Evolutionary conservation across 2,329 filamentous ascomycete species (phyloP).

Genomic region (Exophiala sp.): DNA sequence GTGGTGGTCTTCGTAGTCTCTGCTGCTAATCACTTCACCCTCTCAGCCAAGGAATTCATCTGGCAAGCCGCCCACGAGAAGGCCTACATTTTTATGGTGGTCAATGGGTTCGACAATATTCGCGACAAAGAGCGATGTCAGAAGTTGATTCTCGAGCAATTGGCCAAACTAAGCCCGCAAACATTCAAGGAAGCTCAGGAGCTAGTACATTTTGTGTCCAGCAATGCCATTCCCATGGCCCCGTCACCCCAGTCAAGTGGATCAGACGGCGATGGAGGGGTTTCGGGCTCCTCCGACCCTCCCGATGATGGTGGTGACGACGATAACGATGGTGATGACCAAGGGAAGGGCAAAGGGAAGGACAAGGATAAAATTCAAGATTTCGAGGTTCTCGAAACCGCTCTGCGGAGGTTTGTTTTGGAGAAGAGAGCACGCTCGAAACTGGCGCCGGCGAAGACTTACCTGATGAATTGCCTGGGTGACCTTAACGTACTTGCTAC

Average conservation of each 20-base stretch:
- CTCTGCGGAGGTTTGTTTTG: slow-evolving; percentile 83
- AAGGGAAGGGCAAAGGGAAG: slow-evolving; percentile 73
- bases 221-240: slow-evolving; percentile 79
- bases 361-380: slow-evolving; percentile 86
- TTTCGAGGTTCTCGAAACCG: slow-evolving; percentile 83
- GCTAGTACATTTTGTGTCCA: slow-evolving; percentile 95
- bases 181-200: slow-evolving; percentile 90
- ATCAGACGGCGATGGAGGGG: slow-evolving; percentile 52
- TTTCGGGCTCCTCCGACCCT: slow-evolving; percentile 34
- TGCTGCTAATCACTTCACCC: slow-evolving; percentile 94
- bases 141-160: slow-evolving; percentile 87
- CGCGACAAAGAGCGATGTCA: slow-evolving; percentile 85
- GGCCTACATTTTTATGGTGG: slow-evolving; percentile 97
- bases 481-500: slow-evolving; percentile 77
- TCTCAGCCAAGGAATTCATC: slow-evolving; percentile 97
- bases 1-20: slow-evolving; percentile 98
- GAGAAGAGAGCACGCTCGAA: slow-evolving; percentile 95
- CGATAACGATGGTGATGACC: slow-evolving; percentile 48
- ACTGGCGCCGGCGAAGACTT: slow-evolving; percentile 89
- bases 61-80: slow-evolving; percentile 93
- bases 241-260: slow-evolving; percentile 51
- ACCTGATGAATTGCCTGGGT: slow-evolving; percentile 84
- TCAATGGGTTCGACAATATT: slow-evolving; percentile 94
- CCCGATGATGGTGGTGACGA: slow-evolving; percentile 43
- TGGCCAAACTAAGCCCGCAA: slow-evolving; percentile 76